Evolutionary conservation across 176 grass and related monocot genomes (phyloP).

Genomic region (Dactylis glomerata): DNA sequence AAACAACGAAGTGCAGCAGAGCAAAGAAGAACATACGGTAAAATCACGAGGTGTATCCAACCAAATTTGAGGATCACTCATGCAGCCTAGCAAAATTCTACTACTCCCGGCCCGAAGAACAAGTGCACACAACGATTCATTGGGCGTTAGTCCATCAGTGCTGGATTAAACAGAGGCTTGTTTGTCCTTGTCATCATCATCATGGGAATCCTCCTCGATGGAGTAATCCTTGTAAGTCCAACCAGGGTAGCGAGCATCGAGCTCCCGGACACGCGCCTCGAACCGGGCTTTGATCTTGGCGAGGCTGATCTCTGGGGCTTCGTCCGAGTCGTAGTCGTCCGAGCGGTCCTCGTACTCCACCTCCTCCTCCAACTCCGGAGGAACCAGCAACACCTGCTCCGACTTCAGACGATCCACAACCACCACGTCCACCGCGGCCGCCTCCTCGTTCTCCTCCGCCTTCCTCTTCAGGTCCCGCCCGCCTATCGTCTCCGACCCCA

Average conservation of each 20-base stretch:
- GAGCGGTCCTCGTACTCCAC: not conserved
- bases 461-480: no score
- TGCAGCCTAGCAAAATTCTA: no score
- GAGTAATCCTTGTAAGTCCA: not conserved
- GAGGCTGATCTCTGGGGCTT: not conserved
- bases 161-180: no score
- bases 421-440: not conserved
- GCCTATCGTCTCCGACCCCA: no score
- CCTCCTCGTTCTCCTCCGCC: not conserved
- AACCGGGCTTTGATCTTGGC: not conserved
- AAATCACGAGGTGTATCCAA: no score
- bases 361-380: not conserved
- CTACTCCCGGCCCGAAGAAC: no score
- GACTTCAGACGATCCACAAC: not conserved
- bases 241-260: not conserved
- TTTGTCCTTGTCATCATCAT: not conserved
- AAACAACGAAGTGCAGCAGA: no score
- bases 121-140: no score
- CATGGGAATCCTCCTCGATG: not conserved
- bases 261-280: not conserved
- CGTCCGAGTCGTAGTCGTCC: not conserved
- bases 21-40: no score
- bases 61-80: no score
- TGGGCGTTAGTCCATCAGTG: no score
- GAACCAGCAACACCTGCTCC: not conserved